Evolutionary conservation across 176 grass and related monocot genomes (phyloP).

Genomic region (Alloteropsis semialata): DNA sequence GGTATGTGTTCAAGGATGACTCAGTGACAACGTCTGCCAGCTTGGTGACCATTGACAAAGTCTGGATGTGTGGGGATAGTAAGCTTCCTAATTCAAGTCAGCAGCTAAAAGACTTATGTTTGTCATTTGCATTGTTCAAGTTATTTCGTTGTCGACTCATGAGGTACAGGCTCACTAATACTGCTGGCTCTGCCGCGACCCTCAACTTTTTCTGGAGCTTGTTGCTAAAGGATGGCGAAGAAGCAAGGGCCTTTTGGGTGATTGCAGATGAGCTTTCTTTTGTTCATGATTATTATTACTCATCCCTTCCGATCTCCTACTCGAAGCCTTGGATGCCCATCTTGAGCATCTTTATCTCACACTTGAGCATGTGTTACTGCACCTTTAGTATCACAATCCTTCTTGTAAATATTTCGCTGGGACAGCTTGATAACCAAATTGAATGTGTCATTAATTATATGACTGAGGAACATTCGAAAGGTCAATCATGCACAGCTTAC

Average conservation of each 20-base stretch:
- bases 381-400: background rate
- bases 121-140: slow-evolving; percentile 13
- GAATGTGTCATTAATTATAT: too few species aligned
- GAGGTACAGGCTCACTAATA: background rate
- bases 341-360: background rate
- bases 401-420: background rate
- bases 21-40: background rate
- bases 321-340: background rate
- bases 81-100: background rate
- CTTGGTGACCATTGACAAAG: background rate
- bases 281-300: slow-evolving; percentile 11
- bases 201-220: background rate
- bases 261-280: slow-evolving; percentile 13
- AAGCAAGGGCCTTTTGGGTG: background rate
- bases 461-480: too few species aligned
- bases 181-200: background rate
- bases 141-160: background rate
- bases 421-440: too few species aligned
- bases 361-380: background rate
- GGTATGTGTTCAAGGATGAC: background rate
- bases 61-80: background rate
- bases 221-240: background rate
- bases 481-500: too few species aligned
- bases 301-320: background rate
- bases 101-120: background rate